Evolutionary conservation across 2,329 filamentous ascomycete species (phyloP), one percentile per base, ranked within the genome.

Genomic region (Aspergillus sp.): DNA sequence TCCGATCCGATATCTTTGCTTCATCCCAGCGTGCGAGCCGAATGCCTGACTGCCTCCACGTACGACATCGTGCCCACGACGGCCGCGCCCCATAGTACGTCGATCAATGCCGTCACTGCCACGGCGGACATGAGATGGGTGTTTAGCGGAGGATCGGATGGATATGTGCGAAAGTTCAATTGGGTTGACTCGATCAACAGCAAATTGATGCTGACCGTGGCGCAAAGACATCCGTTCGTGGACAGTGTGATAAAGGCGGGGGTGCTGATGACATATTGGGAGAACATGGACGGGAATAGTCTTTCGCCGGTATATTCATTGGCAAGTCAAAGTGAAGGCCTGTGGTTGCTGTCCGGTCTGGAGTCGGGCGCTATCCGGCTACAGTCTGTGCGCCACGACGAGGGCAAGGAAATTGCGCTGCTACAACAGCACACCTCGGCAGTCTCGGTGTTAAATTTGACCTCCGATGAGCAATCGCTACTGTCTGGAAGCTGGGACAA

Each of bases 41-140:
- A 96, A 71, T 90, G 87, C n/a, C 79, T 96, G 53, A 88, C 84
- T 1, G 94, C 95, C 14, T 80, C 83, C 46, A 85, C 90, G 2
- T 99, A 98, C 80, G 95, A 99, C 73, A 96, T 99, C 61, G 90
- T 96, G 1, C 95, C 95, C 1, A 98, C 95, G 22, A 98, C 98
- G 79, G 95, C 95, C 2, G 95, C 95, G 3, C 95, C 95, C 1
- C 93, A 97, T 74, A 90, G 92, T 63, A 99, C 95, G 3, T 97
- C 92, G 55, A 91, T 99, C 76, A 99, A 99, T 72, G 89, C 92
- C 10, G 85, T 99, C 59, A 88, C 92, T 24, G 89, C 95, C 32
- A 99, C 95, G 0, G 93, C 92, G 2, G 95, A 99, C 75, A 89
- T 97, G 82, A 86, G 92, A 57, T 98, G 92, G 85, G 94, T 96